Base-by-base conservation (phyloP, 805 yeast species). In the Ogataea pilisensis region DNA sequence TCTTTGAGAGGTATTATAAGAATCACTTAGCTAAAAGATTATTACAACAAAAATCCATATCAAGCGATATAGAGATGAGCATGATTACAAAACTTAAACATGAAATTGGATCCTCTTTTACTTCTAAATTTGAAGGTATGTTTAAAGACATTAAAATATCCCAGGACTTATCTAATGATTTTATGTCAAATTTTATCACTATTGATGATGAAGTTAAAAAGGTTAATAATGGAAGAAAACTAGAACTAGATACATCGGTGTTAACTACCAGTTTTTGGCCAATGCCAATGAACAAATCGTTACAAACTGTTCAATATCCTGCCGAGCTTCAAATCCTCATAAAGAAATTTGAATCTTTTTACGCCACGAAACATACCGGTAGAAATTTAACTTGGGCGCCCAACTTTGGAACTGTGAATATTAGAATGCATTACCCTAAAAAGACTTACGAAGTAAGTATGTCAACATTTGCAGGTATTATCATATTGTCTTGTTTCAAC, bases 111-210 rank as follows among this genome's bases (percentile, higher is more conserved):
- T 72, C 85, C 2, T 74, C 88, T 0, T 84, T 86, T 39, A 80
- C 95, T 0, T 76, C 85, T 3, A 84, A 84, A 50, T 69, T 90
- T 25, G 89, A 87, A 55, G 88, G 86, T 32, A 90, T 90, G 96
- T 78, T 87, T 48, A 75, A 82, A 53, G 97, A 90, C 55, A 79
- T 88, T 34, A 75, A 75, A 44, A 49, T 72, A 1, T 82, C 89
- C 0, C 65, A 63, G 34, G 83, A 75, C 21, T 52, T 70, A 22
- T 65, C 73, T 32, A 38, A 53, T 11, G 72, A 65, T 28, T 78
- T 73, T 57, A 57, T 61, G 22, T 25, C 33, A 3, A 44, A 41
- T 19, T 26, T 43, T 28, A 24, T 48, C 8, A 36, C 49, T 17
- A 41, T 41, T 5, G 60, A 50, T 35, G 42, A 42, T 31, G 42